Base-by-base conservation (phyloP, 352 stramenopile species). In the Phytopythium boreale region DNA sequence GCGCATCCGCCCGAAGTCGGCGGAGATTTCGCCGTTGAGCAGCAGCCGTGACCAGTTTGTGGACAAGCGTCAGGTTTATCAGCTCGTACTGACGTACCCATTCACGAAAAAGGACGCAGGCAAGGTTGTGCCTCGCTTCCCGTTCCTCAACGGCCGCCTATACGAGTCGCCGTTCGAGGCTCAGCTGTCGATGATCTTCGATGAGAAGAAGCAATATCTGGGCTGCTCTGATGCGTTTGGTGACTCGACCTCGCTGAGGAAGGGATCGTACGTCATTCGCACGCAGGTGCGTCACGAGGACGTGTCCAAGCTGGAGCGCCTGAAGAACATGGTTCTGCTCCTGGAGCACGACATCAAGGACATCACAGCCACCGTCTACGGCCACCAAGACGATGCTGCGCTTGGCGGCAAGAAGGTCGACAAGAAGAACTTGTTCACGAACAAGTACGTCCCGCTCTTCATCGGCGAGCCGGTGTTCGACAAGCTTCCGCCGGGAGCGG, bases 111-210 rank as follows among this genome's bases (percentile, higher is more conserved):
- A 96, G 62, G 90, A 97, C 36, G 66, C 71, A 0, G 80, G 80
- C n/a, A 91, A 89, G 41, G 87, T 98, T 9, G 92, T 83, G 10
- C 89, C 89, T 10, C 71, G 74, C 7, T 75, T 96, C 53, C 84
- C 88, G 17, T 61, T 91, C 10, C 67, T 98, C 14, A 89, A 94
- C 66, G 89, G 79, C 1, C 85, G 83, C 17, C 76, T 98, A 22
- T 98, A 98, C 69, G 95, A 98, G 65, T 97, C 89, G 8, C 87
- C 87, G 14, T 97, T 97, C 46, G 93, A 98, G 64, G 77, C 80
- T n/a, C 93, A 98, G 61, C 60, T 98, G 61, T 96, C 91, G 68
- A 88, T 98, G 77, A 77, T 97, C 39, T 98, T 98, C 67, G 91
- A 98, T 72, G 86, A 87, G 20, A 97, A 98, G 70, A 98, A 98